A percentile compares a stretch with the other conserved stretches of the same genome.
Conservation (phyloP, 1,284 basidiomycete species). For the Ustilago cynodontis region DNA sequence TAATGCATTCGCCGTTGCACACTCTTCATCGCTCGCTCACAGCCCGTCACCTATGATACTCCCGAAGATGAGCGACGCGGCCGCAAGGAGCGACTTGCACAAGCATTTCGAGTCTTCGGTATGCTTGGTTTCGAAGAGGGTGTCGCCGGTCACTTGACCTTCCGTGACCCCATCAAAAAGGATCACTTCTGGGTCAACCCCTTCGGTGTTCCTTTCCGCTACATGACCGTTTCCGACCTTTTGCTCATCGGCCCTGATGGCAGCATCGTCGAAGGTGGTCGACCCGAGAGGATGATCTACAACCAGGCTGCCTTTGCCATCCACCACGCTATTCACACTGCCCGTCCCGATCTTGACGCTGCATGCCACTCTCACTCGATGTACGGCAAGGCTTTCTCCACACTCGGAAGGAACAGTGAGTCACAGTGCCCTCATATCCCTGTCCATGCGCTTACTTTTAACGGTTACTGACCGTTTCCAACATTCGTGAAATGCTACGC, state of each 20-base stretch:
- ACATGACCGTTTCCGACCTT: conserved; percentile 57
- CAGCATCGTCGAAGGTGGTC: conserved; percentile 54
- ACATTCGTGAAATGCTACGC: background rate
- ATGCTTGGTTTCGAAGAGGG: conserved; percentile 76
- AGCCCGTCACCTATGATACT: conserved; percentile 70
- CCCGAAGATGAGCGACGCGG: conserved; percentile 73
- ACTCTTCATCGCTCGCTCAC: background rate
- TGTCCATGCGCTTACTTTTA: background rate
- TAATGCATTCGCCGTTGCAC: background rate
- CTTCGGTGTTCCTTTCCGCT: conserved; percentile 56
- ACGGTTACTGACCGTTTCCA: background rate
- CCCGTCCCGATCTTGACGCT: conserved; percentile 77
- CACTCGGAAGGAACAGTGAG: conserved; percentile 74
- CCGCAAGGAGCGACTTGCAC: conserved; percentile 74
- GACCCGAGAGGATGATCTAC: conserved; percentile 55
- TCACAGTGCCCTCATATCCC: background rate
- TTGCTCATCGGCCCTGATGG: conserved; percentile 59
- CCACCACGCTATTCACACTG: conserved; percentile 75
- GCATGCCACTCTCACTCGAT: conserved; percentile 78
- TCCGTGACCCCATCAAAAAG: conserved; percentile 74
- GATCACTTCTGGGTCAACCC: conserved; percentile 74
- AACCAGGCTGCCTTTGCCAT: conserved; percentile 74
- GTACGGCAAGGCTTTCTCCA: conserved; percentile 76
- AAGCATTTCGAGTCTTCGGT: conserved; percentile 74
- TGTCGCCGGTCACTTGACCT: conserved; percentile 74